phyloP scores from a whole-genome alignment of 2,329 filamentous ascomycete genomes.

The Ophiostoma australiae region DNA sequence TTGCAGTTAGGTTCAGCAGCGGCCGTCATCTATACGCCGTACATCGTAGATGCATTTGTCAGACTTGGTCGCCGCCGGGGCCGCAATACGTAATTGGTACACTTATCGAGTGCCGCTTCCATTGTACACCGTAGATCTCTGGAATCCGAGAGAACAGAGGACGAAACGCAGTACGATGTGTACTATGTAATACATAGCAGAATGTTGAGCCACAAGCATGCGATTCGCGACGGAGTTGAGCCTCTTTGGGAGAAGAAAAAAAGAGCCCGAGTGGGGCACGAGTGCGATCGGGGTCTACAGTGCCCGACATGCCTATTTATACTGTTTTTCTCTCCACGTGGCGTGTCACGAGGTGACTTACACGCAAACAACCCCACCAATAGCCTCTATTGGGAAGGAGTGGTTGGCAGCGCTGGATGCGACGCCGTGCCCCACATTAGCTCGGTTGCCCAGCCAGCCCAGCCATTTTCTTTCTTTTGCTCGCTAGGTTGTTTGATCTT shows the following conservation, averaged over 20 bases:
- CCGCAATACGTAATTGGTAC: too few relatives aligned
- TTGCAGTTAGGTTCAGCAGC: too few relatives aligned
- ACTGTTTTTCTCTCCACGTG: not conserved
- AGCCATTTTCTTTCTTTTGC: slow-evolving; percentile 12
- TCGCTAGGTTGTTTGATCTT: not conserved
- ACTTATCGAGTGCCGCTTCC: too few relatives aligned
- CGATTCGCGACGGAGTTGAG: not conserved
- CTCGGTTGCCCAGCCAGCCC: slow-evolving; percentile 22
- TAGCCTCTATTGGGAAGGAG: not conserved
- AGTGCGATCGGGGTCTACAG: not conserved
- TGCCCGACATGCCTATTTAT: not conserved
- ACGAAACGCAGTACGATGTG: too few relatives aligned
- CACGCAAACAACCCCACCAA: not conserved
- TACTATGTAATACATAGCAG: too few relatives aligned
- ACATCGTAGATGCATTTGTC: not conserved
- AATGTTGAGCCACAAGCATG: too few relatives aligned
- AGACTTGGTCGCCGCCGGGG: not conserved
- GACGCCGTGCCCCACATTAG: not conserved
- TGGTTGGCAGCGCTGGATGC: not conserved
- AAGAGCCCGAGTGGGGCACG: not conserved
- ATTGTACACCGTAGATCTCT: too few relatives aligned
- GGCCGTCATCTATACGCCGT: not conserved
- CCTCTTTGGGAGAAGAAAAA: not conserved
- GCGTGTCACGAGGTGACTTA: not conserved
- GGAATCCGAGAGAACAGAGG: too few relatives aligned